Evolutionary conservation across 2,329 filamentous ascomycete genomes (phyloP), one percentile per base, ranked within the genome.

Genomic region (Fusarium irregulare): DNA sequence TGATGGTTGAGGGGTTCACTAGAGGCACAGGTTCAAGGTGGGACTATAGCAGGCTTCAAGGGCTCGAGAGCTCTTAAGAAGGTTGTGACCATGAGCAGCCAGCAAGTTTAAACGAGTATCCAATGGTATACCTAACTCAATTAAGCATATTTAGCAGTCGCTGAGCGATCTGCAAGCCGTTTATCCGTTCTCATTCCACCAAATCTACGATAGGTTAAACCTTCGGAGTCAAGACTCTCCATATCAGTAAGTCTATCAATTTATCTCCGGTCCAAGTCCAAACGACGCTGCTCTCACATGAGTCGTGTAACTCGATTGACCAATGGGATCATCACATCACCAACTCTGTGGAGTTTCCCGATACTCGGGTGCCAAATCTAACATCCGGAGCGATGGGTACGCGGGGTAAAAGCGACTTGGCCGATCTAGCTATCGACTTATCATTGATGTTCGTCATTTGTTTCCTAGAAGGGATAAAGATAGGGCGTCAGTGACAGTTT

Each of bases 331-430:
- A 4, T 21, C 10, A 14, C 14, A 56, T 41, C 25, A 32, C 25
- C 25, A 32, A 42, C 12, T 49, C 21, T 59, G 50, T 46, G 64
- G 54, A 46, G 66, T 50, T 53, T 14, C 45, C 53, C 27, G 58
- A 58, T 61, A 6, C 23, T 71, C 68, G 68, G 68, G 28, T 12
- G n/a, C 11, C 28, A 71, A 20, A 65, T 62, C 40, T 71, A 30
- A 47, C 7, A 9, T 7, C 68, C 68, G 68, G 49, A 1, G 7
- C 4, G 45, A 56, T 67, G 25, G 44, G 34, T 6, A 28, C 44
- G 59, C 64, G 68, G 68, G 68, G 68, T 51, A 66, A 7, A 13
- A 42, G 12, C 3, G 7, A 47, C 18, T 66, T 66, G 34, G 37
- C 62, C 60, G 60, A 65, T 65, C 41, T 23, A 1, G 18, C 25